A percentile compares a stretch with the other conserved stretches of the same genome.
These are phyloP conservation scores for Penicillium pancosmium DNA, from an alignment of 495 filamentous ascomycete genomes.

Conservation along the genomic window DNA sequence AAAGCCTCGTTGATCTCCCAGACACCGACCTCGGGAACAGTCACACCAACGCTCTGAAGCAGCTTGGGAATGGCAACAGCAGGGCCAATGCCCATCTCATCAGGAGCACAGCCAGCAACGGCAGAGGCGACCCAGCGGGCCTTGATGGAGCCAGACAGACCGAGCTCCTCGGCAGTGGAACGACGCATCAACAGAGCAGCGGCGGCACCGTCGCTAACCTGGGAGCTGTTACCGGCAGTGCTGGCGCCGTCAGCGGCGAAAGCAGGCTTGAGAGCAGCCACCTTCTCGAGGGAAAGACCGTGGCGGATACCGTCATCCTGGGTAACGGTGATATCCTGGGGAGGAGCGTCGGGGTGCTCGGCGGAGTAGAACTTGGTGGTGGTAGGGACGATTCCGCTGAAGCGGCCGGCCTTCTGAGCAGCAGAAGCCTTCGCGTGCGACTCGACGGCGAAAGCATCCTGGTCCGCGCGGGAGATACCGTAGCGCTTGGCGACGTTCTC, in stretches of 20 bases:
- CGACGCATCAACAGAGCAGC: conserved; percentile 81
- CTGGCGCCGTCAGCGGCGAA: conserved; percentile 71
- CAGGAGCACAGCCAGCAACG: conserved; percentile 76
- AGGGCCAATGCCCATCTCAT: conserved; percentile 93
- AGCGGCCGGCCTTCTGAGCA: conserved; percentile 69
- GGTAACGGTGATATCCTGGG: conserved; percentile 61
- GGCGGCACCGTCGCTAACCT: conserved; percentile 86
- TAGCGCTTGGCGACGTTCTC: conserved; percentile 88
- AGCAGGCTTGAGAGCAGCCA: conserved; percentile 81
- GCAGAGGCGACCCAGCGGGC: conserved; percentile 76
- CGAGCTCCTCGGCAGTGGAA: conserved; percentile 76
- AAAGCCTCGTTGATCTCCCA: conserved; percentile 99
- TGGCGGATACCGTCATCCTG: conserved; percentile 83
- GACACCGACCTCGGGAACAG: conserved; percentile 70
- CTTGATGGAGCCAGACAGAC: conserved; percentile 67
- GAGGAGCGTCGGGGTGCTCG: conserved; percentile 62
- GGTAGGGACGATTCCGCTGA: conserved; percentile 80
- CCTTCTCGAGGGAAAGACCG: conserved; percentile 64
- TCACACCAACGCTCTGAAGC: conserved; percentile 64
- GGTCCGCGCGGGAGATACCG: conserved; percentile 69
- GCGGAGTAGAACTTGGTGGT: conserved; percentile 59
- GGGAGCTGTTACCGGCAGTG: conserved; percentile 86
- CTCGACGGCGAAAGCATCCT: conserved; percentile 79
- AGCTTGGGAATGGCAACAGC: conserved; percentile 84
- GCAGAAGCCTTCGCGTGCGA: conserved; percentile 70